Percentiles rank a stretch among this genome's conserved stretches.
phyloP scores from a whole-genome alignment of 2,329 filamentous ascomycete genomes.

The Hymenoscyphus fraxineus region DNA sequence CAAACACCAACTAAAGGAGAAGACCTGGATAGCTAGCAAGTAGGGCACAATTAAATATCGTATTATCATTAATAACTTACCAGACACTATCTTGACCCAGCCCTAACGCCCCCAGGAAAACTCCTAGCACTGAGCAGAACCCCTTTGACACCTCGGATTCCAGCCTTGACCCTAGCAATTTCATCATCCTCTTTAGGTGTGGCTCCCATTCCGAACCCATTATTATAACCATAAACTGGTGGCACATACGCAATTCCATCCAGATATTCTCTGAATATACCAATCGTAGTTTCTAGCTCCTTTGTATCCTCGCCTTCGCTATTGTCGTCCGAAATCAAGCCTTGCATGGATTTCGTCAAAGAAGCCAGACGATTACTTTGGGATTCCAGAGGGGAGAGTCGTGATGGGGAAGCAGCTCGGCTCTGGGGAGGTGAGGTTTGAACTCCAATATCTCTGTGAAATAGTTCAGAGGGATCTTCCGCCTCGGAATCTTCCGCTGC shows the following conservation, averaged over 20 bases:
- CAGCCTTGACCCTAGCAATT: constrained; percentile 67
- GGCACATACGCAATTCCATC: constrained; percentile 53
- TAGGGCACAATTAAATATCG: not conserved
- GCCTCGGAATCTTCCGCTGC: constrained; percentile 42
- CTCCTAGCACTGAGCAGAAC: constrained; percentile 70
- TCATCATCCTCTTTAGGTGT: constrained; percentile 60
- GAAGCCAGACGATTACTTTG: constrained; percentile 39
- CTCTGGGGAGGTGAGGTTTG: constrained; percentile 60
- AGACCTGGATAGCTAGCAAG: not conserved
- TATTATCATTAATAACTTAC: not conserved
- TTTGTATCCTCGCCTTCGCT: constrained; percentile 22
- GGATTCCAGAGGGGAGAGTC: constrained; percentile 27
- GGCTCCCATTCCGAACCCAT: not conserved
- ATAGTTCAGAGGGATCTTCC: constrained; percentile 71
- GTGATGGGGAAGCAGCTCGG: not conserved
- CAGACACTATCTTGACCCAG: not conserved
- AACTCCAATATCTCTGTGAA: constrained; percentile 75
- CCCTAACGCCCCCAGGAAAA: constrained; percentile 50
- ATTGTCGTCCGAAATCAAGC: constrained; percentile 43
- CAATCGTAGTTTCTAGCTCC: constrained; percentile 35
- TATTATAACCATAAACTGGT: constrained; percentile 33
- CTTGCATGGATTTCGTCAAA: constrained; percentile 49
- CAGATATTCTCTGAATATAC: constrained; percentile 60
- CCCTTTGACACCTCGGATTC: constrained; percentile 76
- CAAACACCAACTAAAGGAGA: not conserved